Conservation (phyloP, 148 eudicot genomes). For the Limonium bicolor region DNA sequence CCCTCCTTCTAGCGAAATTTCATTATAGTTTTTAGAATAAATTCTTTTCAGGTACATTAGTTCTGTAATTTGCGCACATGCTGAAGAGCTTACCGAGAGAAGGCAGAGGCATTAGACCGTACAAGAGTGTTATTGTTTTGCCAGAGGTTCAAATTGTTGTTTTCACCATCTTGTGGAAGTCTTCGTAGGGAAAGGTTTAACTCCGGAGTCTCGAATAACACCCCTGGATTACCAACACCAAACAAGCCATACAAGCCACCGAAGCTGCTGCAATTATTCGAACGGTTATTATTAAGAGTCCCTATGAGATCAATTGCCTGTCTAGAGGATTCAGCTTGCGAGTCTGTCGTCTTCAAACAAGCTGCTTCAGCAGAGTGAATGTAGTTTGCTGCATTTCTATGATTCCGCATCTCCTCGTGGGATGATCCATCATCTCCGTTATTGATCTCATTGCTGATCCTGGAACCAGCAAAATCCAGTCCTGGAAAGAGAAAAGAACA, state of each 20-base stretch:
- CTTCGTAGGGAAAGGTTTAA: slow-evolving; percentile 73
- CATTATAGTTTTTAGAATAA: too few relatives aligned
- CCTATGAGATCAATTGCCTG: slow-evolving; percentile 79
- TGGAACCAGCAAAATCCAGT: too few relatives aligned
- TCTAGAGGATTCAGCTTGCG: slow-evolving; percentile 17
- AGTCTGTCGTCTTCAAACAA: slow-evolving; percentile 9
- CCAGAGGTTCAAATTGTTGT: slow-evolving; percentile 33
- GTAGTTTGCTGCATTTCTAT: slow-evolving; percentile 9
- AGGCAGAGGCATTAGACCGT: slow-evolving; percentile 79
- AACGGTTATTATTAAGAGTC: slow-evolving; percentile 33
- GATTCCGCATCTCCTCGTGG: slow-evolving; percentile 15
- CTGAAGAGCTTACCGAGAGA: slow-evolving; percentile 48
- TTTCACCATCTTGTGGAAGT: slow-evolving; percentile 25
- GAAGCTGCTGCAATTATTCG: slow-evolving; percentile 17
- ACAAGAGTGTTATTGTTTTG: slow-evolving; percentile 28
- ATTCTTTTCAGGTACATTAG: too few relatives aligned
- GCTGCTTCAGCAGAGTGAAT: slow-evolving; percentile 12
- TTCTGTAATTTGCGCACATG: too few relatives aligned
- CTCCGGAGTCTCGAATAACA: slow-evolving; percentile 27
- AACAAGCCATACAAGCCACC: slow-evolving; percentile 10
- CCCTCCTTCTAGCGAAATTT: slow-evolving; percentile 16
- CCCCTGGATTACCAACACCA: slow-evolving; percentile 15
- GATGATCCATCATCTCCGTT: not conserved
- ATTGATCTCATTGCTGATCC: slow-evolving; percentile 2
- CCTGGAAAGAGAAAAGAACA: not conserved